Evolutionary conservation across 2,329 filamentous ascomycete genomes (phyloP), one percentile per base, ranked within the genome.

Genomic region (Cercospora berteroae): DNA sequence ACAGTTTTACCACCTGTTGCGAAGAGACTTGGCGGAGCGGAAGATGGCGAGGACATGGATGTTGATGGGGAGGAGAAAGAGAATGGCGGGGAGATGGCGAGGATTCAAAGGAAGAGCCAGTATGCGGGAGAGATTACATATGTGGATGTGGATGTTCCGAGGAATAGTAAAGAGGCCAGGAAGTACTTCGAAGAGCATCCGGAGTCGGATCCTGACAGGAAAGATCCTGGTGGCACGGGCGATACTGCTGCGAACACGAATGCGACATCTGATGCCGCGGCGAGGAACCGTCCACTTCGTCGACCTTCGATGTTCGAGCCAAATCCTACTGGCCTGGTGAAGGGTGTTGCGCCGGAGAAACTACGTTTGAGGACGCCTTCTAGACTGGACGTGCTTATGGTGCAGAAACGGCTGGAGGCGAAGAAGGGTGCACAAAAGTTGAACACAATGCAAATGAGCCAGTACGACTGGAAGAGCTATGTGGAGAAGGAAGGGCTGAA

Each of bases 381-480:
- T 8, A 69, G 74, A 27, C 62, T 75, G 52, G 77, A 77, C 58
- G 77, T 76, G 4, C 61, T 77, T 16, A 71, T 74, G 67, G 74
- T 73, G n/a, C 74, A 73, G 68, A 73, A 76, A 68, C 74, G 73
- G 73, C 70, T 63, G 64, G 75, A 68, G 70, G 77, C 76, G 70
- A 72, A 67, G 67, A 79, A 70, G 75, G 75, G 67, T 72, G 84
- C 73, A 23, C 84, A 85, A 66, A 89, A 88, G 74, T 84, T 90
- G 79, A 89, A 88, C 71, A 88, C 87, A 0, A 86, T 90, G 60
- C 87, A 89, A 77, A 90, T 89, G 77, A 88, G 85, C 31, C 83
- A 87, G 63, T 79, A 89, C 73, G 88, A 90, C 72, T 90, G 88
- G 88, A 87, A 86, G 20, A 83, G 84, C 10, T 88, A 88, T 73